A percentile compares a stretch with the other conserved stretches of the same genome.
These are phyloP conservation scores for Ambrosia artemisiifolia DNA, from an alignment of 129 eudicot species.

Conservation along the genomic window DNA sequence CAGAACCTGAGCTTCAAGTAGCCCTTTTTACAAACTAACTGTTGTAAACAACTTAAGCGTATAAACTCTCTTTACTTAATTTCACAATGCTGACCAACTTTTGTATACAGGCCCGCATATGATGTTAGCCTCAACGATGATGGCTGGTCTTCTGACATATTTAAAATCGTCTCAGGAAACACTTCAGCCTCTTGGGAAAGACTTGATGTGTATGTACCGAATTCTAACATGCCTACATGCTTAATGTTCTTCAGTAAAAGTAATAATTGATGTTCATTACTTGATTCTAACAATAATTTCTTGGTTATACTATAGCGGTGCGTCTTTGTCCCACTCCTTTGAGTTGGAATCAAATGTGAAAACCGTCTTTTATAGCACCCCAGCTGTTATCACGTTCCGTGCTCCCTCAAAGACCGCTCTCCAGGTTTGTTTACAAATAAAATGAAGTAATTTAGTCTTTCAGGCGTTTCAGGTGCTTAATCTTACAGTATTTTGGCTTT, in stretches of 20 bases:
- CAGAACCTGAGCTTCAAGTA: neutral
- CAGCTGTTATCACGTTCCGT: constrained; percentile 80
- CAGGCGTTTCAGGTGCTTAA: neutral
- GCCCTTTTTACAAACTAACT: neutral
- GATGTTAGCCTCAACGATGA: constrained; percentile 77
- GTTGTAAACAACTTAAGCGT: neutral
- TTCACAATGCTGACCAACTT: neutral
- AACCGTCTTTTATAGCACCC: constrained; percentile 60
- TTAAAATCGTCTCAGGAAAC: constrained; percentile 63
- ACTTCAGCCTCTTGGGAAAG: constrained; percentile 85
- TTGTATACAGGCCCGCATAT: constrained; percentile 69
- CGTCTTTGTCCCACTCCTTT: constrained; percentile 67
- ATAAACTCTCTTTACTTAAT: neutral
- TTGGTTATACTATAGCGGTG: constrained; percentile 46
- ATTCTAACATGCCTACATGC: neutral
- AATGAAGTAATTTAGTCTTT: neutral
- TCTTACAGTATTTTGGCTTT: neutral
- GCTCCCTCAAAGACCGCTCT: constrained; percentile 72
- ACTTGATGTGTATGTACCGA: constrained; percentile 79
- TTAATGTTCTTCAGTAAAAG: neutral
- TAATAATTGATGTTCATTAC: neutral
- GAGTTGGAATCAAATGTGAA: constrained; percentile 70
- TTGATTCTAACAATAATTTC: constrained; percentile 9
- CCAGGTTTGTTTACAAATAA: constrained; percentile 48
- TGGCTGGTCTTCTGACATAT: constrained; percentile 67